Evolutionary conservation across 345 rosid genomes (phyloP).

Genomic region (Syzygium aromaticum): DNA sequence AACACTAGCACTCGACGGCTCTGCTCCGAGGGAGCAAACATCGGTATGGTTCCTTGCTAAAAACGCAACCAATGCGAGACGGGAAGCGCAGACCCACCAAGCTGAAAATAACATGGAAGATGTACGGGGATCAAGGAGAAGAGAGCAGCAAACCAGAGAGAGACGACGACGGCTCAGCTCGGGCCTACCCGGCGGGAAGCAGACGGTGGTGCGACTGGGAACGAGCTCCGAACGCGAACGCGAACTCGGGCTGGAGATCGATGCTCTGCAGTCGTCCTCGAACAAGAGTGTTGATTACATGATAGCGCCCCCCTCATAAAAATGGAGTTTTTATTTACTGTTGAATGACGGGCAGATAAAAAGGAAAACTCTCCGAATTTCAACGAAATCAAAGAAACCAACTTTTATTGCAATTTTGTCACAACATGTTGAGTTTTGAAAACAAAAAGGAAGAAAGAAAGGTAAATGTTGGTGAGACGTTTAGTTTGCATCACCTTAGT

Average conservation of each 20-base stretch:
- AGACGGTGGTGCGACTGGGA: neutral
- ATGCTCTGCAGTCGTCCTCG: neutral
- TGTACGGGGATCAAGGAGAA: neutral
- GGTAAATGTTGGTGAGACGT: neutral
- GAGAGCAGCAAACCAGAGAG: neutral
- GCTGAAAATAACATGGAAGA: neutral
- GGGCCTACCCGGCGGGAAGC: neutral
- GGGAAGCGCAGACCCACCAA: neutral
- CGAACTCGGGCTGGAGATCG: neutral
- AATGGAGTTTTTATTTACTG: neutral
- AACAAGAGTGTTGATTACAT: neutral
- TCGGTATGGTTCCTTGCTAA: neutral
- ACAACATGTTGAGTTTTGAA: neutral
- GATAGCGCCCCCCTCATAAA: too few relatives aligned
- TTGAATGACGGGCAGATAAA: neutral
- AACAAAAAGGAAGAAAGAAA: neutral
- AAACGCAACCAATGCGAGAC: neutral
- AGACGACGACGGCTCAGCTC: neutral
- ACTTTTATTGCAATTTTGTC: neutral
- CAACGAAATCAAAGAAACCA: neutral
- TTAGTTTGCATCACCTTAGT: fast-evolving
- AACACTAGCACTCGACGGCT: neutral
- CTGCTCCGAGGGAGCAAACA: neutral
- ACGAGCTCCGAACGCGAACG: neutral
- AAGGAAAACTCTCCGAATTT: neutral